phyloP scores from a whole-genome alignment of 805 yeast species.

The Kodamaea leandrae region DNA sequence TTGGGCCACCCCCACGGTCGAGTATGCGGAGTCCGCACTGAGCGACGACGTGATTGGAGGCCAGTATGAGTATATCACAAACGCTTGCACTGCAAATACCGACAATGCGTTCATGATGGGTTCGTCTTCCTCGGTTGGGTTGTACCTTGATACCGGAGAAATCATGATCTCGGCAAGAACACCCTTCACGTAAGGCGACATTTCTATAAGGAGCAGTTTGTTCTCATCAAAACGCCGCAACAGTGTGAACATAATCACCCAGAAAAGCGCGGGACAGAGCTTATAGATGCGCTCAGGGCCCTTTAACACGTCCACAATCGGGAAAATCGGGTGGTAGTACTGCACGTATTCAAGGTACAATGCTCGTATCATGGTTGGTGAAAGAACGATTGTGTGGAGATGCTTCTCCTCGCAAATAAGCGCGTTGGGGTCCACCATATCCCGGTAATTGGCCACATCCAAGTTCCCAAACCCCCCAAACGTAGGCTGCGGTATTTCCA shows the following conservation, averaged over 20 bases:
- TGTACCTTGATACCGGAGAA: conserved; percentile 82
- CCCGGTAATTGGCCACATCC: conserved; percentile 1
- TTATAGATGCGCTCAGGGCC: conserved; percentile 82
- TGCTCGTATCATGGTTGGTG: conserved; percentile 57
- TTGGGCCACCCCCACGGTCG: conserved; percentile 87
- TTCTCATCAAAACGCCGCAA: conserved; percentile 48
- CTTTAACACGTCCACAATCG: conserved; percentile 75
- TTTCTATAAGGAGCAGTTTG: conserved; percentile 49
- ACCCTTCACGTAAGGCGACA: conserved; percentile 70
- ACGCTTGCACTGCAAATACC: conserved; percentile 92
- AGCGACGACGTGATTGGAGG: conserved; percentile 93
- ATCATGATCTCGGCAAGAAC: conserved; percentile 85
- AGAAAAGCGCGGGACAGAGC: conserved; percentile 83
- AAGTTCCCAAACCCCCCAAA: conserved; percentile 1
- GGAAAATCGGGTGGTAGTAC: conserved; percentile 82
- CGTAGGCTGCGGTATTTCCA: not conserved
- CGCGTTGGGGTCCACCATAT: conserved; percentile 20
- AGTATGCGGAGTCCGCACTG: conserved; percentile 95
- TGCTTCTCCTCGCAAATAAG: conserved; percentile 63
- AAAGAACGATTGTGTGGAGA: conserved; percentile 64
- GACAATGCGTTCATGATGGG: conserved; percentile 85
- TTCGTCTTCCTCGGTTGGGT: conserved; percentile 74
- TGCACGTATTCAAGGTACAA: conserved; percentile 68
- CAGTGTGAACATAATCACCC: conserved; percentile 90
- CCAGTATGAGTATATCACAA: conserved; percentile 86